A percentile compares a stretch with the other conserved stretches of the same genome.
phyloP scores from a whole-genome alignment of 768 basidiomycete genomes.

The Rhizopogon salebrosus region DNA sequence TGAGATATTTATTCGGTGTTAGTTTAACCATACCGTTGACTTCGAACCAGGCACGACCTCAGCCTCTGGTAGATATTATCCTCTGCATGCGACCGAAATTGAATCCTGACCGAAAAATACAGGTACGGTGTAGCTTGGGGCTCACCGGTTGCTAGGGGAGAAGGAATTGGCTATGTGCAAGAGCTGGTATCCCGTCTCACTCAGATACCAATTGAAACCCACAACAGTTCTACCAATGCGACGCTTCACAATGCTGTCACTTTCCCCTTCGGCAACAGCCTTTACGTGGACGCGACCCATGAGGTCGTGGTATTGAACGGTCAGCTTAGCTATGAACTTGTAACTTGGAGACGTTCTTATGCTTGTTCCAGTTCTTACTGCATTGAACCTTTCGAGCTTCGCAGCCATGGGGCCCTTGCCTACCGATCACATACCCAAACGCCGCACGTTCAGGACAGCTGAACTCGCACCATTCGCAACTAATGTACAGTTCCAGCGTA shows the following conservation, averaged over 20 bases:
- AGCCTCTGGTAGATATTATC: conserved; percentile 2
- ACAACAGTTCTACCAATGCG: conserved; percentile 77
- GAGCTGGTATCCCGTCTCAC: conserved; percentile 80
- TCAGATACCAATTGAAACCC: conserved; percentile 56
- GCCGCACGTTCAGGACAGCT: conserved; percentile 62
- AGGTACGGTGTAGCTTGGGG: conserved; percentile 70
- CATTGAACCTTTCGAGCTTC: conserved; percentile 70
- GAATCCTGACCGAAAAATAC: not conserved
- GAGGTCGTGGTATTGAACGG: conserved; percentile 79
- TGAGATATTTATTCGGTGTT: conserved; percentile 29
- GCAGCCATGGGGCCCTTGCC: conserved; percentile 66
- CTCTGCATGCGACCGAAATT: conserved; percentile 1
- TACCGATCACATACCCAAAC: conserved; percentile 54
- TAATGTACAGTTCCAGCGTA: conserved; percentile 82
- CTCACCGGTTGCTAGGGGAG: conserved; percentile 63
- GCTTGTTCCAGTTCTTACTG: conserved; percentile 56
- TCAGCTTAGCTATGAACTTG: conserved; percentile 24
- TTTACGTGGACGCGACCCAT: conserved; percentile 85
- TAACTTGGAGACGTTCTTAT: conserved; percentile 2
- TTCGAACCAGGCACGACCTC: not conserved
- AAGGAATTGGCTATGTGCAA: conserved; percentile 72
- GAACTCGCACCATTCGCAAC: conserved; percentile 80
- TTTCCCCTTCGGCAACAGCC: conserved; percentile 61
- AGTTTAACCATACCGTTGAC: not conserved
- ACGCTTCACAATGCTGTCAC: conserved; percentile 64